Conservation (phyloP, 1,284 basidiomycete genomes). For the Ustilago shanxiensis region DNA sequence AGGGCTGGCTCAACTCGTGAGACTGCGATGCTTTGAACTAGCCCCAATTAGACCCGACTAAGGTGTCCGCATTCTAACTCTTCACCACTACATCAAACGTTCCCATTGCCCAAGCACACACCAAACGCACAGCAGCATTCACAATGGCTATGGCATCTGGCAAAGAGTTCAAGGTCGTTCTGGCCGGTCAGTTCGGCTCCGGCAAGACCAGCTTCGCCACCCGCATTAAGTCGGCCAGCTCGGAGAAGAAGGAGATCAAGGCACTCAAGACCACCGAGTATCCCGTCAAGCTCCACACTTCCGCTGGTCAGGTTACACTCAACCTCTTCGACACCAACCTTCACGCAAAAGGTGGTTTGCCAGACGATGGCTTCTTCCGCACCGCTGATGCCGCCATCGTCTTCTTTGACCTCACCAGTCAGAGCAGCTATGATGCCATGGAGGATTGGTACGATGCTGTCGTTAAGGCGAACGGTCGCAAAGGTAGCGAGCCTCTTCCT, state of each 20-base stretch:
- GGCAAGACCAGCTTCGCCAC: constrained; percentile 55
- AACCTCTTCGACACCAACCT: constrained; percentile 52
- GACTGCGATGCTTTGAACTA: too few species aligned
- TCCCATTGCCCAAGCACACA: too few species aligned
- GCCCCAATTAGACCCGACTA: too few species aligned
- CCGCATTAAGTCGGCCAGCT: constrained; percentile 45
- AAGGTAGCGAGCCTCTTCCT: constrained; percentile 50
- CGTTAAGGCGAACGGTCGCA: constrained; percentile 47
- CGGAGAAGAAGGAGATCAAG: constrained; percentile 49
- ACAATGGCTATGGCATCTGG: constrained; percentile 30
- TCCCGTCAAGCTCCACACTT: constrained; percentile 43
- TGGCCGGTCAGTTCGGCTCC: constrained; percentile 47
- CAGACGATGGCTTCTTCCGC: constrained; percentile 54
- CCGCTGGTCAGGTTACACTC: constrained; percentile 43
- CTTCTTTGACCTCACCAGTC: constrained; percentile 47
- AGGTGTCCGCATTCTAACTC: too few species aligned
- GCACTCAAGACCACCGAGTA: constrained; percentile 52
- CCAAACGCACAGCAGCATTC: neutral
- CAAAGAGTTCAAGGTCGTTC: constrained; percentile 53
- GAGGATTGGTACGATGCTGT: constrained; percentile 54
- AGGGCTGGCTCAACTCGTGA: too few species aligned
- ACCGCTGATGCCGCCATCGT: constrained; percentile 46
- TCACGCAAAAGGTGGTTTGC: constrained; percentile 52
- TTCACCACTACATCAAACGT: neutral
- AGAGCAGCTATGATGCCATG: constrained; percentile 48